phyloP scores from a whole-genome alignment of 352 stramenopile genomes.

The Plasmopara viticola region DNA sequence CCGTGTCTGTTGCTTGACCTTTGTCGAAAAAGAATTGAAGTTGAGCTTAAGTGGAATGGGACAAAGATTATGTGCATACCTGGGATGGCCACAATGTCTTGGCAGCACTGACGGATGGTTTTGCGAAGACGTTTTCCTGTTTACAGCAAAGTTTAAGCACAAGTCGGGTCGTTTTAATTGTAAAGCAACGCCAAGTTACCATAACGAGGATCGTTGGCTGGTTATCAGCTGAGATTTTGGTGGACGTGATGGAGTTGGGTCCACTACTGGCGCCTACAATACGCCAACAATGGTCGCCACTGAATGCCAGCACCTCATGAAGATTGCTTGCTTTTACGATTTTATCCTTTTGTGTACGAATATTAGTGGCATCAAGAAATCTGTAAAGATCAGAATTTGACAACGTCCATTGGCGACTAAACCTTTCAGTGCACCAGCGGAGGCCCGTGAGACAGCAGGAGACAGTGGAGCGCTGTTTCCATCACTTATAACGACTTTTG shows the following conservation, averaged over 20 bases:
- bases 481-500: conserved; percentile 62
- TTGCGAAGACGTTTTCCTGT: conserved; percentile 73
- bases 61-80: conserved; percentile 16
- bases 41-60: too few species aligned
- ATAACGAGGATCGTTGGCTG: conserved; percentile 78
- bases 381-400: neutral
- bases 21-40: neutral
- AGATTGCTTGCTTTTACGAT: conserved; percentile 64
- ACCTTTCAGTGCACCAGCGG: conserved; percentile 65
- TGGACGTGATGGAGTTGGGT: conserved; percentile 60
- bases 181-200: conserved; percentile 25
- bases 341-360: conserved; percentile 34
- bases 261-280: conserved; percentile 68
- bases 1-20: conserved; percentile 48
- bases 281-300: conserved; percentile 59
- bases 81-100: conserved; percentile 70
- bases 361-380: neutral
- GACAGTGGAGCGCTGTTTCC: conserved; percentile 68
- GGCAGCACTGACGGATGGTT: conserved; percentile 61
- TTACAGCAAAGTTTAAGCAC: conserved; percentile 1
- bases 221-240: conserved; percentile 31
- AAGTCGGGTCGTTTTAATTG: neutral
- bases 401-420: conserved; percentile 59
- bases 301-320: conserved; percentile 59
- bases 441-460: conserved; percentile 65